These are phyloP conservation scores for Castanea sativa DNA, from an alignment of 306 rosid species.

Conservation along the genomic window DNA sequence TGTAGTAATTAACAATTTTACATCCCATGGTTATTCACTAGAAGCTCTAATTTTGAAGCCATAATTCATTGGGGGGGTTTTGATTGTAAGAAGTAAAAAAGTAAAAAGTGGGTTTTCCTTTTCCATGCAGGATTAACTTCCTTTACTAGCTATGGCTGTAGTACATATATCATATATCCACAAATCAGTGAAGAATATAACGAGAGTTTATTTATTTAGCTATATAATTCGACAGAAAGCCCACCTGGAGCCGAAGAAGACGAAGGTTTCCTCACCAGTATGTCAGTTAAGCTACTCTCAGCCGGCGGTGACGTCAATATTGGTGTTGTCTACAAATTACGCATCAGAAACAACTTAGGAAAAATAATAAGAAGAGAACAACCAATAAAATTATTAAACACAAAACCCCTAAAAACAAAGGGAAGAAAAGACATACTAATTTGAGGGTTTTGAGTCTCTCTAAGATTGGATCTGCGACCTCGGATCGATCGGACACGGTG, in stretches of 20 bases:
- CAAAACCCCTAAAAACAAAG: neutral
- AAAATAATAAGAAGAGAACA: neutral
- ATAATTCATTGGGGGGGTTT: neutral
- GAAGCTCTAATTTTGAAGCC: neutral
- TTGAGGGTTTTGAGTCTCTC: constrained; percentile 70
- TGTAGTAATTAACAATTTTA: neutral
- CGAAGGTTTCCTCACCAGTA: constrained; percentile 76
- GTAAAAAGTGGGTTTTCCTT: neutral
- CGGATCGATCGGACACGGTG: constrained; percentile 65
- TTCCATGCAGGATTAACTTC: neutral
- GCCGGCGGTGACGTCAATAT: constrained; percentile 68
- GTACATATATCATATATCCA: neutral
- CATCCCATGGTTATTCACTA: neutral
- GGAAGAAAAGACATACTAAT: constrained; percentile 43
- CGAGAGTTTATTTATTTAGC: neutral
- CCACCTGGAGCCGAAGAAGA: constrained; percentile 66
- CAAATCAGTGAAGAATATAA: neutral
- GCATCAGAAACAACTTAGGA: neutral
- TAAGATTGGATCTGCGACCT: constrained; percentile 63
- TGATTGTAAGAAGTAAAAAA: neutral
- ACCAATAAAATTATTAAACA: constrained; percentile 9
- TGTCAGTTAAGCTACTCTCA: constrained; percentile 83
- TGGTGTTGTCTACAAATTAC: constrained; percentile 65
- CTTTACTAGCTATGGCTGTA: neutral
- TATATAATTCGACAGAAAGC: neutral